Evolutionary conservation across 768 basidiomycete genomes (phyloP), one percentile per base, ranked within the genome.

Genomic region (Trametes villosa): DNA sequence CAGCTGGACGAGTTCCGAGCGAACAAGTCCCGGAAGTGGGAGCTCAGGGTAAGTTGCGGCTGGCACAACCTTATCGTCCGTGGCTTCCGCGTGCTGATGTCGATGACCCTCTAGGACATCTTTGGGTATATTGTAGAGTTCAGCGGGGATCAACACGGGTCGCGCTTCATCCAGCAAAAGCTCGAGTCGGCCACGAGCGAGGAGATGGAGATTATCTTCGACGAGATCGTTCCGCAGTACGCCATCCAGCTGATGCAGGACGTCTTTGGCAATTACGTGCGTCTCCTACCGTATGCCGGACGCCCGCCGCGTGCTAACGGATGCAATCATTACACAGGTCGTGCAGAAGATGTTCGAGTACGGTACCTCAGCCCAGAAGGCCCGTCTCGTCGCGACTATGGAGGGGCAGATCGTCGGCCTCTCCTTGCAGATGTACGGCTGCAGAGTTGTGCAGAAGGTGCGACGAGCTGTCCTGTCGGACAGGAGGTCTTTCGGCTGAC

Each of bases 361-460:
- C 67, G 94, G 96, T 22, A 88, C 87, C 9, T 82, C 83, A 60
- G 74, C 78, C 8, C 95, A 98, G 71, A 90, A 88, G 69, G 83
- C 82, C 9, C 76, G 81, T 22, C 78, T 98, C 45, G 87, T 84
- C 1, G 81, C 77, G 52, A 79, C 84, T 9, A 89, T 99, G 83
- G 88, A 93, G 69, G 86, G 87, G 0, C 87, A 90, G 68, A 80
- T 95, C 34, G 76, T 94, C 4, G 76, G 82, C 17, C 78, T 98
- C 53, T 91, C 94, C 11, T 77, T 91, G 56, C 92, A 98, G 70
- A 92, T 96, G 83, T 98, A 98, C 73, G 96, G 96, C 4, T 99
- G 96, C 75, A 86, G 96, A 15, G 95, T 98, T 8, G 89, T 96
- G 20, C 94, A 96, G 72, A 94, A 94, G 88, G 93, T 92, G n/a